phyloP scores from a whole-genome alignment of 352 stramenopile genomes.

The Blastocystis sp. region DNA sequence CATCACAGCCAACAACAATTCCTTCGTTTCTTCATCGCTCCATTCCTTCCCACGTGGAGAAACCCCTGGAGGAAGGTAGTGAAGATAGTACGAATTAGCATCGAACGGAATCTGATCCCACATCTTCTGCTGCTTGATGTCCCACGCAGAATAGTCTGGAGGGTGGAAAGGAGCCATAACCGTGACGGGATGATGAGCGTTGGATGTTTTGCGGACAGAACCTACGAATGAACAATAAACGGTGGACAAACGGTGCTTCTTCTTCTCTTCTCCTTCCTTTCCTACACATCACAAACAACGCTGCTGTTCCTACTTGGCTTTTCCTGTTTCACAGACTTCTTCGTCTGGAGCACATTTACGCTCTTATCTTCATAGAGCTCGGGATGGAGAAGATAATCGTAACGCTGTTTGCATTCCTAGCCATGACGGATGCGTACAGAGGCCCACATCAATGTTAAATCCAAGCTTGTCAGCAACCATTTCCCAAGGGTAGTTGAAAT shows the following conservation, averaged over 20 bases:
- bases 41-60: neutral
- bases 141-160: slow-evolving; percentile 13
- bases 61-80: slow-evolving; percentile 43
- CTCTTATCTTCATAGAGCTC: neutral
- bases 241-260: slow-evolving; percentile 3
- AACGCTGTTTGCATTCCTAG: slow-evolving; percentile 50
- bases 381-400: slow-evolving; percentile 30
- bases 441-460: neutral
- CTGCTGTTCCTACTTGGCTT: neutral
- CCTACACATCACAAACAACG: neutral
- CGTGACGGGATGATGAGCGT: neutral
- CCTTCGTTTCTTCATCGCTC: slow-evolving; percentile 1
- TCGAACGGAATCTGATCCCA: slow-evolving; percentile 56
- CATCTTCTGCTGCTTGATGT: neutral
- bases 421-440: neutral
- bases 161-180: neutral
- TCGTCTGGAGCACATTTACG: neutral
- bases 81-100: slow-evolving; percentile 46
- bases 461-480: neutral
- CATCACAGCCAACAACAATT: neutral
- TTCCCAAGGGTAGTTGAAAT: slow-evolving; percentile 5
- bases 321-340: neutral
- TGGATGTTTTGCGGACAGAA: neutral
- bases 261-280: slow-evolving; percentile 39
- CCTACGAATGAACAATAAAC: neutral